Evolutionary conservation across 2,329 filamentous ascomycete species (phyloP), one percentile per base, ranked within the genome.

Genomic region (Calonectria honghensis): DNA sequence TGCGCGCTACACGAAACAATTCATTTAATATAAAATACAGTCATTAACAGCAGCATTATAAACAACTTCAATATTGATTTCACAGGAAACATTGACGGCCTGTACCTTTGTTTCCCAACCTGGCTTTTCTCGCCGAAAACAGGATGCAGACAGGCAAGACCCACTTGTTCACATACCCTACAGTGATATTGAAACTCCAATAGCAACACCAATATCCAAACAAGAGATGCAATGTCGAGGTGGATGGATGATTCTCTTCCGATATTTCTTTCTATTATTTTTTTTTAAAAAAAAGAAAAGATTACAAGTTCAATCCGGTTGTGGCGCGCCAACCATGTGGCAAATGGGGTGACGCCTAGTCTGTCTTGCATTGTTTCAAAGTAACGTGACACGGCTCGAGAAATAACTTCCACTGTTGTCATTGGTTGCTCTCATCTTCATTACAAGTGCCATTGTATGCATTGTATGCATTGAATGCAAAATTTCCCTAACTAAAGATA

Each of bases 331-430:
- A 48, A 48, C 45, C 5, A 10, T 13, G 2, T 13, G 20, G 45
- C 45, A 4, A 13, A 11, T 3, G 18, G 18, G 6, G 6, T 45
- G 41, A 18, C 18, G 41, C 2, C 1, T 6, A 10, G 18, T 9
- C 41, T n/a, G 1, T 0, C 41, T 6, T 45, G 41, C 41, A 45
- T 20, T 45, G 41, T 45, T 6, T 45, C 18, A 45, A 16, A 41
- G 41, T n/a, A 45, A 45, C 6, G 18, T 45, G 41, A 45, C 18
- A 45, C 18, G 6, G 6, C 10, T 9, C 18, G 6, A 2, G 7
- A 45, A 3, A 10, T n/a, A 1, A 20, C 20, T 7, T 9, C 0
- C 2, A 45, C 16, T 20, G 6, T 6, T 6, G 7, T 10, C 2
- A n/a, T 1, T 45, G 10, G 5, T 2, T n/a, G 7, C n/a, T 45